Percentiles rank a stretch among this genome's conserved stretches.
These are phyloP conservation scores for Adansonia digitata DNA, from an alignment of 345 rosid species.

Conservation along the genomic window DNA sequence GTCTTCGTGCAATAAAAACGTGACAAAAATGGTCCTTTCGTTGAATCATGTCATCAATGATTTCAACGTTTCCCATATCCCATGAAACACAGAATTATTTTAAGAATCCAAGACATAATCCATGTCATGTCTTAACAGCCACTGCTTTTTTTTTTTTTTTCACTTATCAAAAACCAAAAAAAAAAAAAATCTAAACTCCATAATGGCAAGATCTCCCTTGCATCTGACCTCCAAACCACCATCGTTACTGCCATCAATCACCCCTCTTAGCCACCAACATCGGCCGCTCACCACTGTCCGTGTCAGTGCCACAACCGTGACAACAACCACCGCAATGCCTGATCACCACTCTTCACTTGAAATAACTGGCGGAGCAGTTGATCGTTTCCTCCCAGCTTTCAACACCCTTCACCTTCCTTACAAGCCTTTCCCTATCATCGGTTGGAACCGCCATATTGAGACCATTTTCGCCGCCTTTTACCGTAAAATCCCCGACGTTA, in stretches of 20 bases:
- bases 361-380: slow-evolving; percentile 62
- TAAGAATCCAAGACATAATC: no score
- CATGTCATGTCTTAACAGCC: no score
- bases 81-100: no score
- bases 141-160: neutral
- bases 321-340: slow-evolving; percentile 30
- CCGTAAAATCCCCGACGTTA: slow-evolving; percentile 35
- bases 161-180: neutral
- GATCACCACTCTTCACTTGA: slow-evolving; percentile 58
- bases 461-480: slow-evolving; percentile 45
- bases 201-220: slow-evolving; percentile 30
- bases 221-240: slow-evolving; percentile 15
- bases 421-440: slow-evolving; percentile 46
- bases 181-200: neutral
- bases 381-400: slow-evolving; percentile 52
- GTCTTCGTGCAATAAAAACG: neutral
- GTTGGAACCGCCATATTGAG: slow-evolving; percentile 41
- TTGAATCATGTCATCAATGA: neutral
- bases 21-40: neutral
- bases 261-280: slow-evolving; percentile 14
- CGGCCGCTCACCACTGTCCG: slow-evolving; percentile 29
- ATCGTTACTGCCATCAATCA: slow-evolving; percentile 9
- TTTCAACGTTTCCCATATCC: neutral
- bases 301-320: slow-evolving; percentile 15
- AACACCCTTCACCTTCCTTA: slow-evolving; percentile 44